Evolutionary conservation across 2,329 filamentous ascomycete genomes (phyloP).

Genomic region (Colletotrichum sp.): DNA sequence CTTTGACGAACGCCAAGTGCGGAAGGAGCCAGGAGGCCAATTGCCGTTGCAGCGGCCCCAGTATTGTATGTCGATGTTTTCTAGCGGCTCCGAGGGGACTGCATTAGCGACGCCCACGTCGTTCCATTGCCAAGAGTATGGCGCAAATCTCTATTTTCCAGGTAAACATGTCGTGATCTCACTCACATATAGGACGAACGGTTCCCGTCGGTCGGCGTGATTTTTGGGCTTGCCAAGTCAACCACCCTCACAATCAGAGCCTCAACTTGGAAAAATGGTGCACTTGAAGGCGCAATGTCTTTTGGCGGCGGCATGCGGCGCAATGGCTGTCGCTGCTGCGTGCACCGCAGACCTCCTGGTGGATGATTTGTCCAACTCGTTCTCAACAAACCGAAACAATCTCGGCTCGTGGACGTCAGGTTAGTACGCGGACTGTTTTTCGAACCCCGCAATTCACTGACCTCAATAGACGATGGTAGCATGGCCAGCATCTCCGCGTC

Average conservation of each 20-base stretch:
- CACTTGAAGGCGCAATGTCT: slow-evolving; percentile 15
- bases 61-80: not conserved
- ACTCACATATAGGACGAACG: slow-evolving; percentile 1
- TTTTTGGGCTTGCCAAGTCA: not conserved
- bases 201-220: not conserved
- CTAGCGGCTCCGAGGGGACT: not conserved
- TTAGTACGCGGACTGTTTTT: slow-evolving; percentile 21
- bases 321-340: slow-evolving; percentile 22
- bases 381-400: slow-evolving; percentile 34
- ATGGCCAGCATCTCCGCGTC: slow-evolving; percentile 46
- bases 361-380: slow-evolving; percentile 37
- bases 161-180: not conserved
- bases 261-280: slow-evolving; percentile 15
- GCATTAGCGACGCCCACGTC: slow-evolving; percentile 4
- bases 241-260: not conserved
- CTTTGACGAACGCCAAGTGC: slow-evolving; percentile 4
- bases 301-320: slow-evolving; percentile 17
- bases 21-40: not conserved
- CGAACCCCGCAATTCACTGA: not conserved
- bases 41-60: not conserved
- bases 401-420: slow-evolving; percentile 40
- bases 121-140: not conserved
- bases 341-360: slow-evolving; percentile 34
- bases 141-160: not conserved
- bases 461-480: slow-evolving; percentile 49